phyloP scores from a whole-genome alignment of 306 rosid genomes.

The Quercus glauca region DNA sequence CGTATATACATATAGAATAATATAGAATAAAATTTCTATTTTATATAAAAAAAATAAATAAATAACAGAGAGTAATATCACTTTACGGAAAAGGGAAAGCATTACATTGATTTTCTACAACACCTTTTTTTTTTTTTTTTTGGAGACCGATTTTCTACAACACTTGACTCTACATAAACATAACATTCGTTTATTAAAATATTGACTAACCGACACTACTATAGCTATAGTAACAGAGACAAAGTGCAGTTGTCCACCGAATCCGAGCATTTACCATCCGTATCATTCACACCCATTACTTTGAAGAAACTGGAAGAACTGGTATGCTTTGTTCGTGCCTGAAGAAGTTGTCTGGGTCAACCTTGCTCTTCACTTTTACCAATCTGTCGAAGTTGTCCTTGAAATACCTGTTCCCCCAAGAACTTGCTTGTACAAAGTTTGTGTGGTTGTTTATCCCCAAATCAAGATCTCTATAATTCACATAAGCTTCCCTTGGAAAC shows the following conservation, averaged over 20 bases:
- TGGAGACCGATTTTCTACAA: no score
- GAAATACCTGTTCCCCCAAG: slow-evolving; percentile 78
- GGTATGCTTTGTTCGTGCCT: slow-evolving; percentile 94
- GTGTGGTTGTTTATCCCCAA: slow-evolving; percentile 67
- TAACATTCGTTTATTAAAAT: no score
- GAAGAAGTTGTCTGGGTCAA: slow-evolving; percentile 84
- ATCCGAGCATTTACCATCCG: slow-evolving; percentile 4
- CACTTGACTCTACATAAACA: no score
- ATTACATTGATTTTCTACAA: no score
- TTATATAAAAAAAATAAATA: no score
- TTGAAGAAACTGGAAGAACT: slow-evolving; percentile 41
- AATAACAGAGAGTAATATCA: no score
- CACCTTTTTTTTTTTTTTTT: no score
- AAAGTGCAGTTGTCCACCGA: neutral
- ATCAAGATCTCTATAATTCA: slow-evolving; percentile 85
- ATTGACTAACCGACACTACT: no score
- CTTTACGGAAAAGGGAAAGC: no score
- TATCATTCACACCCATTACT: neutral
- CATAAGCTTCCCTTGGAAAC: slow-evolving; percentile 76
- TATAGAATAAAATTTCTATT: no score
- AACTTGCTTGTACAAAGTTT: slow-evolving; percentile 43
- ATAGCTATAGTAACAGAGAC: no score
- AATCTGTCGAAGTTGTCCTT: slow-evolving; percentile 63
- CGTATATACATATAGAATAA: no score
- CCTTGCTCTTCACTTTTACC: slow-evolving; percentile 58